Evolutionary conservation across 805 yeast species (phyloP), one percentile per base, ranked within the genome.

Genomic region (Candida jianshihensis): DNA sequence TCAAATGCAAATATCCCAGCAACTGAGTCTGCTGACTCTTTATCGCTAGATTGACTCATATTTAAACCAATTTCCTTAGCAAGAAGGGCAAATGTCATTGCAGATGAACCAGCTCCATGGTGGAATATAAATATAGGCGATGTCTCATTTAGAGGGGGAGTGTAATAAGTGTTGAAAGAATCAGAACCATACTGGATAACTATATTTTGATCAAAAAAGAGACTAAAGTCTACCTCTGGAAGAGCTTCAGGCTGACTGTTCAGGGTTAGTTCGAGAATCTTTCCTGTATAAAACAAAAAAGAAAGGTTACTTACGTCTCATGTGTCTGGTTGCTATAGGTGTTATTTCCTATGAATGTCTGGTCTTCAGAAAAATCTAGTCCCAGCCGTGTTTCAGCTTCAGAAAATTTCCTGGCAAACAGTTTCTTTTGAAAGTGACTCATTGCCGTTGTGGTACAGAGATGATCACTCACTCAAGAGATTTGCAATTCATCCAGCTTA

Each of bases 71-170:
- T 44, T 9, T 53, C 50, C 31, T 49, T 56, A 1, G 73, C 58
- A 18, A 86, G 48, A 19, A 63, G 54, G 1, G 85, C 83, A 62
- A 84, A 92, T 1, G 96, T 70, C 60, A 85, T 62, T 0, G 82
- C 87, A 2, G 85, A 74, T 1, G 97, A 88, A 1, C 97, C 98
- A 1, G 96, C 97, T 3, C 99, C 99, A 57, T 92, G 99, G 45
- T 86, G 92, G 46, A 79, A 77, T 2, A 92, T 61, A 47, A 84
- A 77, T 1, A 87, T 48, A 0, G 94, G 87, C 0, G 65, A 53
- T 0, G 52, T 48, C 1, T 48, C 41, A 0, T 47, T 36, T 7
- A 47, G 41, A 0, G 95, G 89, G 1, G 74, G 64, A 8, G 63
- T 63, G 46, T 67, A 83, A 53, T 78, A 84, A 0, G 77, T 71